Base-by-base conservation (phyloP, 2,329 filamentous ascomycete species). In the Stachybotrys chartarum region DNA sequence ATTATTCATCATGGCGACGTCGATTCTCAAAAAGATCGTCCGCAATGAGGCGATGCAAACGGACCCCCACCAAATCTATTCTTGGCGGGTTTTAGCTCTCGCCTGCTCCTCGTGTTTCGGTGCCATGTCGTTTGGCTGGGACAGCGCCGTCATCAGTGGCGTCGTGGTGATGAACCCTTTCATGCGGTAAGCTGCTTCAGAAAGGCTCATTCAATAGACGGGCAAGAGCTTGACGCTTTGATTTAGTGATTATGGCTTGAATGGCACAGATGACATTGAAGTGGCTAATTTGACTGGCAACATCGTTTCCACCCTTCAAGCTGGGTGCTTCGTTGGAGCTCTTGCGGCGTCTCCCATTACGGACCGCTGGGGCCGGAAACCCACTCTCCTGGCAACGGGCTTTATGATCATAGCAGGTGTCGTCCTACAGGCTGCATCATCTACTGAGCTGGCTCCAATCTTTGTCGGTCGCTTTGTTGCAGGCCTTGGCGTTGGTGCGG, bases 11-110 rank as follows among this genome's bases (percentile, higher is more conserved):
- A 48, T 48, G 46, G 24, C 24, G 10, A 48, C 46, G 24, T 54
- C 58, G 10, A 44, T 66, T 42, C 55, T 66, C 30, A 60, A 60
- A 45, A 63, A 63, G 56, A 76, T 80, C 59, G 75, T 79, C 59
- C 74, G 73, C 63, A 80, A 80, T 67, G 77, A 88, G 63, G 82
- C 86, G 55, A 87, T 88, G 75, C 82, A 77, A 66, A 72, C 75
- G 53, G 86, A 89, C 65, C 86, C 86, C 14, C 76, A 78, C 16
- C 82, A 88, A 68, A 83, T 88, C 57, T 88, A 88, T 68, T 84
- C 84, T 63, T 88, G 85, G 84, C 79, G 85, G 53, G 83, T 87
- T 5, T 86, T 85, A 58, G 72, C 81, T 52, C 72, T 88, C 55
- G 84, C 85, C 24, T 82, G 78, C 58, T 86, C 84, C 50, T 46